phyloP scores from a whole-genome alignment of 2,329 filamentous ascomycete genomes.

The Neonectria punicea region DNA sequence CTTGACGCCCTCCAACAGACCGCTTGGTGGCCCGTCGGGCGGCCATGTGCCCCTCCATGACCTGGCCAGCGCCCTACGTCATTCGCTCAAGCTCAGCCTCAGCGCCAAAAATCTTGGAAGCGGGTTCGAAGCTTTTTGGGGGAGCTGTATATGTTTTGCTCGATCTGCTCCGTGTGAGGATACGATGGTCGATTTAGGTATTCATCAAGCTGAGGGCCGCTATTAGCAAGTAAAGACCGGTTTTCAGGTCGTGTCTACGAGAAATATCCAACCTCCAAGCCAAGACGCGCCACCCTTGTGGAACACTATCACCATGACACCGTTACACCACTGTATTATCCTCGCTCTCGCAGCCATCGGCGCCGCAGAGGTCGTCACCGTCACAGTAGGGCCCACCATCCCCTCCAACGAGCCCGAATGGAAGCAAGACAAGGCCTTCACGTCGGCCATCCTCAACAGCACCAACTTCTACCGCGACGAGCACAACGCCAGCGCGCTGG shows the following conservation, averaged over 20 bases:
- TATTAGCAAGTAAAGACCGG: not conserved
- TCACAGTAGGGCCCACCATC: slow-evolving; percentile 48
- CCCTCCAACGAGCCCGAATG: slow-evolving; percentile 51
- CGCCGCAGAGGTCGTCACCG: slow-evolving; percentile 34
- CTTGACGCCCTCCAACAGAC: slow-evolving; percentile 10
- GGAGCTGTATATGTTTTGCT: not conserved
- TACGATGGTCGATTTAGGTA: not conserved
- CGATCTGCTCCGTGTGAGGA: not conserved
- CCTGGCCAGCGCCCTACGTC: slow-evolving; percentile 15
- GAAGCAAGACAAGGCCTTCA: slow-evolving; percentile 51
- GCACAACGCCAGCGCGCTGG: slow-evolving; percentile 68
- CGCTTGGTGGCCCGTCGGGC: slow-evolving; percentile 1
- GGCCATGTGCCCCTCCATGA: slow-evolving; percentile 22
- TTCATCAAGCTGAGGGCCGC: not conserved
- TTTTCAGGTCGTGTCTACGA: not conserved
- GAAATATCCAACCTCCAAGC: not conserved
- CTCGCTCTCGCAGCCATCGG: slow-evolving; percentile 21
- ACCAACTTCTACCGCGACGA: slow-evolving; percentile 73
- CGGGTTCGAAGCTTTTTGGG: slow-evolving; percentile 5
- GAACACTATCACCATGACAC: slow-evolving; percentile 26
- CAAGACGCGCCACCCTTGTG: not conserved
- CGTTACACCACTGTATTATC: slow-evolving; percentile 17
- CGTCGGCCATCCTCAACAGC: slow-evolving; percentile 68
- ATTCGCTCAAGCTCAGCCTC: slow-evolving; percentile 6
- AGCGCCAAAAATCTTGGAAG: slow-evolving; percentile 9